These are phyloP conservation scores for Aspergillus melleus DNA, from an alignment of 2,329 filamentous ascomycete genomes.

Conservation along the genomic window DNA sequence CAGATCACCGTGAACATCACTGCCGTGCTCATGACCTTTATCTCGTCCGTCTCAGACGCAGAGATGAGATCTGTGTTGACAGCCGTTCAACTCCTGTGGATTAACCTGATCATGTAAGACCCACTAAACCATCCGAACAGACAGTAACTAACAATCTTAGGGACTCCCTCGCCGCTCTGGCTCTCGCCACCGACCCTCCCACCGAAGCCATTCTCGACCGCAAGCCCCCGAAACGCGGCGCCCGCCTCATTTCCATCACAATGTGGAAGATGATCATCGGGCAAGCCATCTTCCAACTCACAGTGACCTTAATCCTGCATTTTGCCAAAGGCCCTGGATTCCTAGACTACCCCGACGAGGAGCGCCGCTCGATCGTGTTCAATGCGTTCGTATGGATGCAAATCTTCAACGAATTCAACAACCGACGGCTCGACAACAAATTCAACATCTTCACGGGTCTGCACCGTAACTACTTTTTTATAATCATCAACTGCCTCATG, in stretches of 20 bases:
- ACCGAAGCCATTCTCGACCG: slow-evolving; percentile 73
- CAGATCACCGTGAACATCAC: slow-evolving; percentile 81
- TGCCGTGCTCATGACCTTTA: slow-evolving; percentile 79
- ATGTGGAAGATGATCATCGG: slow-evolving; percentile 99
- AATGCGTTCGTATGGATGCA: slow-evolving; percentile 99
- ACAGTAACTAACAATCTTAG: slow-evolving; percentile 23
- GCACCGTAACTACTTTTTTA: slow-evolving; percentile 78
- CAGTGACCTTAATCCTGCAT: slow-evolving; percentile 73
- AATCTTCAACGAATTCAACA: slow-evolving; percentile 96
- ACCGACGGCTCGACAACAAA: slow-evolving; percentile 84
- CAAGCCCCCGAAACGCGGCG: slow-evolving; percentile 66
- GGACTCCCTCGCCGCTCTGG: slow-evolving; percentile 12
- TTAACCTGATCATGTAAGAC: slow-evolving; percentile 94
- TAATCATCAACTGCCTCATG: slow-evolving; percentile 79
- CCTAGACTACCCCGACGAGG: slow-evolving; percentile 48
- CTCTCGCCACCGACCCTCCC: slow-evolving; percentile 73
- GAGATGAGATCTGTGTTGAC: slow-evolving; percentile 70
- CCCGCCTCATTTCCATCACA: slow-evolving; percentile 73
- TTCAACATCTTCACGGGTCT: slow-evolving; percentile 93
- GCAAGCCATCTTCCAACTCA: slow-evolving; percentile 81
- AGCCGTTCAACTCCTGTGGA: slow-evolving; percentile 86
- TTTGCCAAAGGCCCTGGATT: slow-evolving; percentile 63
- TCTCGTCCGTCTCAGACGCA: slow-evolving; percentile 71
- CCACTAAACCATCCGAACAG: slow-evolving; percentile 70
- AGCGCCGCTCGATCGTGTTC: slow-evolving; percentile 81